Evolutionary conservation across 1,284 basidiomycete genomes (phyloP).

Genomic region (Boletus smithii): DNA sequence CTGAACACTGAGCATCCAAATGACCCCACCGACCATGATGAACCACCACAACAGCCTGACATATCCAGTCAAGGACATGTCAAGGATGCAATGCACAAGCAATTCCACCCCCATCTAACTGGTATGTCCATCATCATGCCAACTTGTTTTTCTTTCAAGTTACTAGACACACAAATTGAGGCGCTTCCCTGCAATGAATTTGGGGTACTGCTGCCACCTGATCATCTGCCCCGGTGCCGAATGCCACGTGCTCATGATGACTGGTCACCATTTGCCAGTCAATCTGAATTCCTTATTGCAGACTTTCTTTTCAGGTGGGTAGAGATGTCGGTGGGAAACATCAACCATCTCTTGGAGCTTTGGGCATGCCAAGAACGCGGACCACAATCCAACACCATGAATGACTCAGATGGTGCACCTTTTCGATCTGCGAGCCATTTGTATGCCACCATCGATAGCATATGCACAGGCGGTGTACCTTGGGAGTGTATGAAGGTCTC

Average conservation of each 20-base stretch:
- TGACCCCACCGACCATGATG: background rate
- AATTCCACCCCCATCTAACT: background rate
- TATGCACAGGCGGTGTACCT: background rate
- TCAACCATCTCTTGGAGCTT: background rate
- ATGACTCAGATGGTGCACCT: background rate
- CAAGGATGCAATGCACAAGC: background rate
- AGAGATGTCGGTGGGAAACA: background rate
- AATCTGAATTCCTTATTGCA: background rate
- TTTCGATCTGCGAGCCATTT: background rate
- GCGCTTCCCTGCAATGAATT: background rate
- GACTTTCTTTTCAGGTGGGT: background rate
- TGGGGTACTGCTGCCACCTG: background rate
- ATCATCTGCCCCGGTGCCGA: background rate
- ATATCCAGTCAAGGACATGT: too few relatives aligned
- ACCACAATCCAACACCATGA: background rate
- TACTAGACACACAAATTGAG: background rate
- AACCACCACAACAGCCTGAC: background rate
- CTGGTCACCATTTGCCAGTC: background rate
- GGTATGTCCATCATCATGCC: background rate
- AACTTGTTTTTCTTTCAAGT: too few relatives aligned
- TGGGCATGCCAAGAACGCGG: background rate
- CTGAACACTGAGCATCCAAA: too few relatives aligned
- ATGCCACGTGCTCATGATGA: background rate
- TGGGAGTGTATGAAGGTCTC: background rate
- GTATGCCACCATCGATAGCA: background rate